Base-by-base conservation (phyloP, 805 yeast species). In the Pichia membranifaciens region DNA sequence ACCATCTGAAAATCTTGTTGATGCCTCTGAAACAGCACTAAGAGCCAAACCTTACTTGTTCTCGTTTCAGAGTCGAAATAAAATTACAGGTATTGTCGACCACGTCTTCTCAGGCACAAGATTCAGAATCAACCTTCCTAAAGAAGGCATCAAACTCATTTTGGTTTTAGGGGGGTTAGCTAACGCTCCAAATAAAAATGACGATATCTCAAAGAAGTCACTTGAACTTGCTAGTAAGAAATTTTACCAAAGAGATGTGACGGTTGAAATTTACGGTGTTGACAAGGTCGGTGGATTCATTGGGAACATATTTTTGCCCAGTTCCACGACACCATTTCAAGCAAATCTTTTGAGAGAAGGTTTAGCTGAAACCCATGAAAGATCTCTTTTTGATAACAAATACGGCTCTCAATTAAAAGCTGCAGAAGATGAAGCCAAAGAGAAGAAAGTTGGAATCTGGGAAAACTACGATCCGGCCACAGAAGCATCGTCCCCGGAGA, bases 261-360 rank as follows among this genome's bases (percentile, higher is more conserved):
- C 76, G 53, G 68, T 87, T 53, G 83, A 82, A 45, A 75, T 87
- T 18, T 77, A 77, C 54, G 82, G 77, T 48, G 76, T 77, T 44
- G 96, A 88, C 61, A 84, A 81, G 59, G 71, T 82, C 47, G 96
- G 96, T 49, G 87, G 85, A 0, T 88, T 88, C 58, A 78, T 86
- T 58, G 93, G 95, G 41, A 78, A 81, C 57, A 57, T 86, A 44
- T 84, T 68, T 59, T 58, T 78, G 10, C 75, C 74, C 13, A 73
- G 78, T 2, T 71, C 70, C 39, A 68, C 70, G 28, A 55, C 61
- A 29, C 89, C 87, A 20, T 71, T 79, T 52, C 90, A 84, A 56
- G 67, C 73, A 13, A 63, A 68, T 18, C 69, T 87, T 45, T 68
- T 84, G 49, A 71, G 71, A 28, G 74, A 75, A 45, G 96, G 96